Base-by-base conservation (phyloP, 129 eudicot genomes). In the Helianthus tuberosus region DNA sequence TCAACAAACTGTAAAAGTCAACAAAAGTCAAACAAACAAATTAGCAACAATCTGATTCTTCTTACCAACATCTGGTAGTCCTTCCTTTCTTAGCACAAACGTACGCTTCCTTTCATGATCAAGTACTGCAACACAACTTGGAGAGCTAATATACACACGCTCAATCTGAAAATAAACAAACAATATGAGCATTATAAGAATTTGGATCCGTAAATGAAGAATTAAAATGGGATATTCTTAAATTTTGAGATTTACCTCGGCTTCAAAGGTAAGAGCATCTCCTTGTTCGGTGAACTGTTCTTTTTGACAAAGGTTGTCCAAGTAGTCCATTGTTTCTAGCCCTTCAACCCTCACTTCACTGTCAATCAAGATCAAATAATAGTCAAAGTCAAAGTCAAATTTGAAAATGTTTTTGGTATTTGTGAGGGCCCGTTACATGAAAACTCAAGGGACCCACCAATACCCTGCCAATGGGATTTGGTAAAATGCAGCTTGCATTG, bases 311-410 rank as follows among this genome's bases (percentile, higher is more conserved):
- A 90, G 82, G 66, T 84, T 88, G 90, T 95, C 97, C 6, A 91
- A 86, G 77, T 90, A 95, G 77, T 95, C 96, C 3, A 91, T 85
- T 17, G 99, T 95, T 83, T 95, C 99, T 77, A 95, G 66, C 39
- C 99, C 99, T 78, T 95, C 99, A 6, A 95, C 89, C 69, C 99
- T 82, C 66, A 95, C 99, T 82, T 95, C 99, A 82, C 99, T 95
- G 85, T 66, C 14, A 62, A 63, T 57, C 46, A 20, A 14, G 15
- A 72, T 39, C 52, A 55, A 9, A 55, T 63, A 17, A 54, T 52
- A 72, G 55, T 64, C 47, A 64, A 71, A 51, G 25, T 63, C 51
- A 61, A 71, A 7, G 16, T 32, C 32, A 27, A 27, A 27, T 11
- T 27, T 32, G 10, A 53, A 53, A 53, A 6, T 32, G 4, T 32